Base-by-base conservation (phyloP, 2,329 filamentous ascomycete genomes). In the Tolypocladium inflatum region DNA sequence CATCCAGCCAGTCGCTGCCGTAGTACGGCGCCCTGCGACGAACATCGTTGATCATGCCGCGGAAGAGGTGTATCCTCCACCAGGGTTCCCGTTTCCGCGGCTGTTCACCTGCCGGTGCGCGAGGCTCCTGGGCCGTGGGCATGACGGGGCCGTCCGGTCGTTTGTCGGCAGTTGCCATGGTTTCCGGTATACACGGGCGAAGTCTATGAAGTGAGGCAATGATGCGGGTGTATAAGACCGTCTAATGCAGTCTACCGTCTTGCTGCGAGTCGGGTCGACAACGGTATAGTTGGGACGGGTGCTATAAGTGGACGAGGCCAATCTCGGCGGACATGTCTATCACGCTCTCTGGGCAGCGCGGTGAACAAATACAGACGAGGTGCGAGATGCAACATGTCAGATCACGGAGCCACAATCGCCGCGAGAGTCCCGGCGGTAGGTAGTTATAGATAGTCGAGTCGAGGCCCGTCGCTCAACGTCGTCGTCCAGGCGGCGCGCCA, bases 1-100 rank as follows among this genome's bases (percentile, higher is more conserved):
- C 91, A 76, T 96, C 91, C 21, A 70, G 78, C 89, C 89, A 95
- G 72, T 96, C 91, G 71, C 87, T 92, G 73, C 76, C 78, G 68
- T 94, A 96, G 69, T 81, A 95, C 1, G 91, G 91, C 9, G 81
- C 80, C 61, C 91, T 78, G 59, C 90, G 84, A 63, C 84, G 84
- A 39, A 95, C 67, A 73, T 96, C 91, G 67, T 89, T 86, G 59
- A 85, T 70, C 84, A 96, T 95, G 66, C 91, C 91, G 42, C 83
- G 83, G 71, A 93, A 93, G 55, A 88, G 77, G 55, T 80, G 80
- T 30, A 92, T 82, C 67, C 82, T 87, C 87, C 88, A 94, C 90
- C 90, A 93, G 11, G 64, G 48, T 6, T 67, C 17, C 66, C 15
- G 55, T 56, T 23, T 39, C 9, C 4, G 41, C 8, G 41, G 23